Base-by-base conservation (phyloP, 2,329 filamentous ascomycete species). In the Beauveria pseudobassiana region DNA sequence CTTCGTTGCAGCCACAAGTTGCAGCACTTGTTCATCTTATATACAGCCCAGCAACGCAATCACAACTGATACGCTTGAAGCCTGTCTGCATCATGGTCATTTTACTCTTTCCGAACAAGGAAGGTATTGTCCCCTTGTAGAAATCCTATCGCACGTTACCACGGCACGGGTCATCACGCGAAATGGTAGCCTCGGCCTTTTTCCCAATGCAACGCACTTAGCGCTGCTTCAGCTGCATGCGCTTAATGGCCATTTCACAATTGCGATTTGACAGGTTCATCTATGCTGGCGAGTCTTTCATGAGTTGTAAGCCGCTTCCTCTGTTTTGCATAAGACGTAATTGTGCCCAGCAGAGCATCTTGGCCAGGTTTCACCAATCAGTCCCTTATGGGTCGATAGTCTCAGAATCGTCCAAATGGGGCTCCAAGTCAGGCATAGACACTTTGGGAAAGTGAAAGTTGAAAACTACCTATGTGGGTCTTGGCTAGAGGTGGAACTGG, bases 111-210 rank as follows among this genome's bases (percentile, higher is more conserved):
- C 49, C 58, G 14, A 43, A 46, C 38, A n/a, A 12, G 58, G 58
- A 53, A 60, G 58, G 58, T 53, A 60, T 60, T 16, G 24, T 22
- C 16, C 43, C 9, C 2, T 26, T 28, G 26, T 12, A 5, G 22
- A 22, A 12, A 5, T 50, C 12, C 22, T 30, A 50, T 51, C 12
- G 24, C 48, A 53, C 42, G 49, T 42, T 45, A 60, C 48, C 38
- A 22, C 57, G 18, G 40, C 57, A 51, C 57, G n/a, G 30, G 55
- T 22, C 30, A 58, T 34, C 28, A 28, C 30, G 30, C 43, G 16
- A 45, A 34, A 26, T 51, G 34, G 34, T 51, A 48, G 56, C 56
- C 56, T 59, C 56, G 56, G 56, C 56, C 56, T 43, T 59, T 59
- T 46, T 52, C 16, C 16, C 10, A 34, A 59, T 43, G 18, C 48